Evolutionary conservation across 2,329 filamentous ascomycete genomes (phyloP), one percentile per base, ranked within the genome.

Genomic region (Colletotrichum melonis): DNA sequence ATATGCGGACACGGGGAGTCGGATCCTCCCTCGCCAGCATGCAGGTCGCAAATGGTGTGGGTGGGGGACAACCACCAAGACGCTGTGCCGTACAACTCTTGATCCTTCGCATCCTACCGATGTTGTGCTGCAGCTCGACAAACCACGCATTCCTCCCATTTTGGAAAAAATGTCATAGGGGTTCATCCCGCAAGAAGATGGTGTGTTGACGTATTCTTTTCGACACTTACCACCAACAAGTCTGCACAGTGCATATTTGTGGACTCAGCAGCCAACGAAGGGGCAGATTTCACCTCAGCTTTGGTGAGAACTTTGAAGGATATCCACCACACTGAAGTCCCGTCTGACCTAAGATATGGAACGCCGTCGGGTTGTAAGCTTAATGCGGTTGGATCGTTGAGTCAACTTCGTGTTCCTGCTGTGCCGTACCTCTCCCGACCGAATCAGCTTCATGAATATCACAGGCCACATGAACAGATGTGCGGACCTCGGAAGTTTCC

Each of bases 31-130:
- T 65, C 22, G 42, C 55, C 59, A 59, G 38, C 32, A 60, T 73
- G 71, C 71, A 73, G 12, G 35, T 46, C 28, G 14, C 14, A 16
- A 16, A 19, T 24, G 49, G 63, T 66, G 69, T 63, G 71, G 35
- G 71, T 49, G 71, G 63, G 56, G 67, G 38, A 52, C 60, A 19
- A 35, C 58, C 19, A 55, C 24, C 26, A 57, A 56, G n/a, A 8
- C 56, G 30, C 71, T 73, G 67, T 67, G 56, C 71, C 71, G 55
- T 46, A 11, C 32, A 55, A 42, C 49, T 35, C 26, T 52, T 22
- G 28, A 73, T 73, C 71, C 71, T 71, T 19, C 46, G 49, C 26
- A 73, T 73, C 71, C 71, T 71, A 35, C 59, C 35, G 32, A 56
- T 38, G 59, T 54, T 66, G 54, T 42, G 32, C 58, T 70, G 67